These are phyloP conservation scores for Puccinellia tenuiflora DNA, from an alignment of 176 grass and related monocot species.

Conservation along the genomic window DNA sequence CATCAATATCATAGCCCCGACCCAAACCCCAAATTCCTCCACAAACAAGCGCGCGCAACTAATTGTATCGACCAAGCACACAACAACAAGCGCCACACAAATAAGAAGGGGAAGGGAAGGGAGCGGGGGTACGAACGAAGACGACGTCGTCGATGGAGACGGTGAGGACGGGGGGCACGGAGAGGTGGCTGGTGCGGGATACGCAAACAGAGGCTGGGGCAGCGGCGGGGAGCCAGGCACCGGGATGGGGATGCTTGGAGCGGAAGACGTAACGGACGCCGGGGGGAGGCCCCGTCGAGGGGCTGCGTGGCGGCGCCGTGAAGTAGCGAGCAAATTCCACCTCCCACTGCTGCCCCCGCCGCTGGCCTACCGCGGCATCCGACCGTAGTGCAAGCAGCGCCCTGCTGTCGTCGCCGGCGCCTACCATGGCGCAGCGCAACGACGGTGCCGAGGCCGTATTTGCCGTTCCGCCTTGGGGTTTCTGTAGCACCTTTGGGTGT, in stretches of 20 bases:
- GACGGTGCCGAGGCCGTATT: not conserved
- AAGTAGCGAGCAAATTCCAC: conserved; percentile 66
- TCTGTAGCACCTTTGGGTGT: not conserved
- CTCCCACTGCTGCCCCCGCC: conserved; percentile 29
- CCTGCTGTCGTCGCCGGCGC: not conserved
- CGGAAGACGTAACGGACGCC: conserved; percentile 19
- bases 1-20: not conserved
- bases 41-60: not conserved
- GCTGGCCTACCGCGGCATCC: not conserved
- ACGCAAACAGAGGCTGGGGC: conserved; percentile 23
- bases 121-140: conserved; percentile 33
- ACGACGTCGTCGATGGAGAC: conserved; percentile 40
- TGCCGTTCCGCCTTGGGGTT: not conserved
- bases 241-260: conserved; percentile 18
- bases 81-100: not conserved
- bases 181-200: not conserved
- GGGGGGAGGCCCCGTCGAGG: conserved; percentile 6
- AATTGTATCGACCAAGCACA: not conserved
- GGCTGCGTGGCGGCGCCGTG: conserved; percentile 5
- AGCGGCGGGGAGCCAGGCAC: conserved; percentile 46
- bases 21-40: not conserved
- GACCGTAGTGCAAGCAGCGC: not conserved
- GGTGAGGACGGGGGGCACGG: conserved; percentile 30
- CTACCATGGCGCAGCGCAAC: not conserved
- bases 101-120: not conserved